Evolutionary conservation across 257 asterid species (phyloP).

Genomic region (Solanum gracilifrons): DNA sequence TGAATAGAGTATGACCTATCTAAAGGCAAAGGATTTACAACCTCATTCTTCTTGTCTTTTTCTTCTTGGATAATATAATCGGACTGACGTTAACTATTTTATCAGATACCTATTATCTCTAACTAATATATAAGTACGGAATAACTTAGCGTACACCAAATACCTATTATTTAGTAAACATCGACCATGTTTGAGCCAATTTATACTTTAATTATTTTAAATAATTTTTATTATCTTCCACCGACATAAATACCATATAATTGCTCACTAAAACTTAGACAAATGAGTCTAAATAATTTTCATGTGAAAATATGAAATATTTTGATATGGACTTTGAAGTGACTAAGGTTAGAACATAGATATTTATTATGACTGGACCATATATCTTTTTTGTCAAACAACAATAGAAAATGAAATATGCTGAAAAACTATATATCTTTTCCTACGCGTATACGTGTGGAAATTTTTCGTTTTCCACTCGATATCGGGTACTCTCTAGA

Average conservation of each 20-base stretch:
- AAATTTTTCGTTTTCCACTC: neutral
- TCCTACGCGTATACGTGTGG: neutral
- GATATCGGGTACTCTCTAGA: neutral
- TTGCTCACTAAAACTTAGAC: neutral
- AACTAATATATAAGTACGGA: neutral
- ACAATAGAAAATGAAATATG: neutral
- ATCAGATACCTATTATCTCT: neutral
- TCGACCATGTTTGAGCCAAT: fast-evolving
- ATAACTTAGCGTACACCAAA: neutral
- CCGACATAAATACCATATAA: neutral
- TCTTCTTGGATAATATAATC: neutral
- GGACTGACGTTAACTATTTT: neutral
- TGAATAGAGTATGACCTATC: neutral
- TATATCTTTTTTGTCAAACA: neutral
- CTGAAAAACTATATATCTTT: neutral
- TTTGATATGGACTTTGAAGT: neutral
- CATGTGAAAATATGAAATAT: neutral
- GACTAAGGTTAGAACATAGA: neutral
- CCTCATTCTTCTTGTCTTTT: neutral
- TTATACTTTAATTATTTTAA: neutral
- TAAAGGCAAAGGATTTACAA: neutral
- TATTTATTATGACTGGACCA: neutral
- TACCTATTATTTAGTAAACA: neutral
- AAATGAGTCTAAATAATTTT: neutral
- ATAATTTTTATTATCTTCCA: neutral